A percentile compares a stretch with the other conserved stretches of the same genome.
These are phyloP conservation scores for Sesbania bispinosa DNA, from an alignment of 306 rosid genomes.

Conservation along the genomic window DNA sequence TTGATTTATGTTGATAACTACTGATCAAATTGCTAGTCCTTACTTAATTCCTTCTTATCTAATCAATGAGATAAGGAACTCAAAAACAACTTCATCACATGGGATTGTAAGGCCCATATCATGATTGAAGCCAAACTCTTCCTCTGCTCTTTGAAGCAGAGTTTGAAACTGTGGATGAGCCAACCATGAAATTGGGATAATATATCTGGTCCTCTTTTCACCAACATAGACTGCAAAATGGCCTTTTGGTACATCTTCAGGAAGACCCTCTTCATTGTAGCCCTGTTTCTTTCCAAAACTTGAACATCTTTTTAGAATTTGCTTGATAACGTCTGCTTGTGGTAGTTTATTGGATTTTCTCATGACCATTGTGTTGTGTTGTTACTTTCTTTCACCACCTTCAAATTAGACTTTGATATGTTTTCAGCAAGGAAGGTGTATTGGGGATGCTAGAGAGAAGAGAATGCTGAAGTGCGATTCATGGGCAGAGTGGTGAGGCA, in stretches of 20 bases:
- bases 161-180: slow-evolving; percentile 69
- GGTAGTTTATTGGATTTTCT: slow-evolving; percentile 52
- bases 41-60: slow-evolving; percentile 27
- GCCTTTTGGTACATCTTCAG: slow-evolving; percentile 80
- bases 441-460: not conserved
- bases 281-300: slow-evolving; percentile 69
- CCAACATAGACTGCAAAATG: slow-evolving; percentile 92
- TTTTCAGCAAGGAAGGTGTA: slow-evolving; percentile 1
- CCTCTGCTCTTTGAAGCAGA: slow-evolving; percentile 70
- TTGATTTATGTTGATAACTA: not conserved
- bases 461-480: slow-evolving; percentile 15
- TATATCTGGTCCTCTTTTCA: slow-evolving; percentile 66
- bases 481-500: slow-evolving; percentile 10
- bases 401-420: not conserved
- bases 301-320: slow-evolving; percentile 59
- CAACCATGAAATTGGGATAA: slow-evolving; percentile 75
- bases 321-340: slow-evolving; percentile 57
- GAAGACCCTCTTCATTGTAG: slow-evolving; percentile 44
- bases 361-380: slow-evolving; percentile 39
- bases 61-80: slow-evolving; percentile 52
- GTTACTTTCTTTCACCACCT: not conserved
- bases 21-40: not conserved
- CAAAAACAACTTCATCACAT: slow-evolving; percentile 70
- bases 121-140: slow-evolving; percentile 82
- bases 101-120: slow-evolving; percentile 82